Percentiles rank a stretch among this genome's conserved stretches.
Evolutionary conservation across 306 rosid genomes (phyloP).

Genomic region (Castanea crenata): DNA sequence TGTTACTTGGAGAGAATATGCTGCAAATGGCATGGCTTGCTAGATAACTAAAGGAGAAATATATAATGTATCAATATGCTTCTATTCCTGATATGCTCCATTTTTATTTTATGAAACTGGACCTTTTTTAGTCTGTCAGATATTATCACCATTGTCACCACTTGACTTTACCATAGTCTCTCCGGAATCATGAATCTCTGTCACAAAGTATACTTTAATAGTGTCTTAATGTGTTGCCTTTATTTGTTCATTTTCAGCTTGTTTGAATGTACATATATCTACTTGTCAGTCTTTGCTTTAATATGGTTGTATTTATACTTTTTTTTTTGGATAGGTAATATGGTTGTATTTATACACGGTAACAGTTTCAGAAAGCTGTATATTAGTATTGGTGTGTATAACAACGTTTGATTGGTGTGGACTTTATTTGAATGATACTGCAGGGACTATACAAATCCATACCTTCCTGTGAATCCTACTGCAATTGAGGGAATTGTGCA

Average conservation of each 20-base stretch:
- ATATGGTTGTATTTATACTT: neutral
- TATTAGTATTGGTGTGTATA: neutral
- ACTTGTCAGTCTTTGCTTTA: neutral
- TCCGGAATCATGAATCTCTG: neutral
- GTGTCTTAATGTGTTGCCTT: neutral
- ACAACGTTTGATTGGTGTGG: neutral
- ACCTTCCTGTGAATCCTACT: constrained; percentile 91
- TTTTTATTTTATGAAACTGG: neutral
- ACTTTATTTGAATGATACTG: constrained; percentile 21
- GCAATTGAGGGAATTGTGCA: constrained; percentile 81
- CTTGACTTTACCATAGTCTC: neutral
- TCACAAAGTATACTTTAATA: neutral
- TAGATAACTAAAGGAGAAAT: neutral
- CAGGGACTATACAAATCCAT: constrained; percentile 95
- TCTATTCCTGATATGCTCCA: neutral
- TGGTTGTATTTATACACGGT: neutral
- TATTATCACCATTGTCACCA: neutral
- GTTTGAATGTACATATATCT: neutral
- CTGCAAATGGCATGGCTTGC: neutral
- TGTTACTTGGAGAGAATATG: neutral
- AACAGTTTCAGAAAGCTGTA: neutral
- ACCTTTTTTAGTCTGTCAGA: neutral
- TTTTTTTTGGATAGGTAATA: neutral
- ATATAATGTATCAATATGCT: neutral
- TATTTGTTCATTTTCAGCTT: neutral